Base-by-base conservation (phyloP, 805 yeast species). In the Barnettozyma salicaria region DNA sequence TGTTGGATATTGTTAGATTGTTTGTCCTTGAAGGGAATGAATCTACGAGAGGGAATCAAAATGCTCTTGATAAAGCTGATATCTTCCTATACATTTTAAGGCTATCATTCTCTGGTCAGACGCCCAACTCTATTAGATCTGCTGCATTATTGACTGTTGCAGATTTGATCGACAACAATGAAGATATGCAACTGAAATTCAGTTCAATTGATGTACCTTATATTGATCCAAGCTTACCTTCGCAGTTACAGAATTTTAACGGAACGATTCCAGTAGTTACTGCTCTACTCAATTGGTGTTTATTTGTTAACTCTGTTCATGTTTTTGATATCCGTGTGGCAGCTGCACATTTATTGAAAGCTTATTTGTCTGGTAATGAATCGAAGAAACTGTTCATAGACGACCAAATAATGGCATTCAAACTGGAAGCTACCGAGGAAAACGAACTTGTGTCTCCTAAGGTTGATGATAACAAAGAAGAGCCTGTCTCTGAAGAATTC, bases 121-220 rank as follows among this genome's bases (percentile, higher is more conserved):
- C 84, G 2, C 82, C 90, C 8, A 76, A 76, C 40, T 60, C 69
- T 2, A 70, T 89, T 3, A 74, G 95, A 43, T 71, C 82, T 1
- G 55, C 68, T 13, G 83, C 96, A 0, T 64, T 92, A 22, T 62
- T 79, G 5, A 77, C 95, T 0, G 76, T 86, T 2, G 88, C 94
- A 2, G 90, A 81, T 44, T 64, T 89, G 22, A 80, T 92, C 4
- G 62, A 78, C 32, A 71, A 76, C 21, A 87, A 88, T 55, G 59
- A 67, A 3, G 72, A 66, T 2, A 70, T 83, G 23, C 98, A 92
- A 58, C 61, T 64, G 11, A 76, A 76, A 40, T 81, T 90, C 49
- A 69, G 87, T 2, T 78, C 77, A 37, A 78, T 90, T 11, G 97
- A 92, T 58, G 96, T 92, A 7, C 98, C 98, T 0, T 86, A 80